A percentile compares a stretch with the other conserved stretches of the same genome.
Conservation (phyloP, 257 asterid genomes). For the Orobanche coerulescens region DNA sequence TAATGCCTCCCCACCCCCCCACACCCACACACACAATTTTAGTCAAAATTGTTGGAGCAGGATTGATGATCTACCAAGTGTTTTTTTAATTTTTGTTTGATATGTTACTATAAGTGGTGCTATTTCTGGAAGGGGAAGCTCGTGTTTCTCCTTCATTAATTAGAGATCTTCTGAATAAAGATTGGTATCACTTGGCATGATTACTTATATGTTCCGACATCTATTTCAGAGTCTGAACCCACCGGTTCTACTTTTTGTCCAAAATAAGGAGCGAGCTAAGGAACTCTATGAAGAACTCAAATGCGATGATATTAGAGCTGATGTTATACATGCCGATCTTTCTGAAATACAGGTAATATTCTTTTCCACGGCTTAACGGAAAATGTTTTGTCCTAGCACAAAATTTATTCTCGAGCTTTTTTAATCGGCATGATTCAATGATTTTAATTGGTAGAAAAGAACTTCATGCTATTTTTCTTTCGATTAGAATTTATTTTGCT, state of each 20-base stretch:
- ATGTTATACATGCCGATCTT: constrained; percentile 66
- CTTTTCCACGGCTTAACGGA: neutral
- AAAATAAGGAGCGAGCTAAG: constrained; percentile 72
- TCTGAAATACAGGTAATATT: constrained; percentile 45
- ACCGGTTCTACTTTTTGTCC: constrained; percentile 69
- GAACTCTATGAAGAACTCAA: constrained; percentile 51
- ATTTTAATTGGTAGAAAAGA: too few species aligned
- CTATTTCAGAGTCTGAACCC: constrained; percentile 63
- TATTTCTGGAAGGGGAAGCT: neutral
- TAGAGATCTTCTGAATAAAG: neutral
- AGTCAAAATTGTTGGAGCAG: too few species aligned
- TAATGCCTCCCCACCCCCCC: too few species aligned
- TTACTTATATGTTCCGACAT: neutral
- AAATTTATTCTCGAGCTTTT: neutral
- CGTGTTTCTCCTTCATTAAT: neutral
- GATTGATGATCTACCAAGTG: too few species aligned
- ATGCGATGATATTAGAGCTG: constrained; percentile 56
- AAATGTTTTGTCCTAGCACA: neutral
- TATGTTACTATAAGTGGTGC: neutral
- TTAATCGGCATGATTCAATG: too few species aligned
- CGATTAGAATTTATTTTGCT: too few species aligned
- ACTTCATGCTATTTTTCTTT: too few species aligned
- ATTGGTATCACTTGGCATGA: neutral
- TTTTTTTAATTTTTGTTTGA: neutral
- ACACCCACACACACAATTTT: too few species aligned